Evolutionary conservation across 495 filamentous ascomycete genomes (phyloP), one percentile per base, ranked within the genome.

Genomic region (Aspergillus steynii): DNA sequence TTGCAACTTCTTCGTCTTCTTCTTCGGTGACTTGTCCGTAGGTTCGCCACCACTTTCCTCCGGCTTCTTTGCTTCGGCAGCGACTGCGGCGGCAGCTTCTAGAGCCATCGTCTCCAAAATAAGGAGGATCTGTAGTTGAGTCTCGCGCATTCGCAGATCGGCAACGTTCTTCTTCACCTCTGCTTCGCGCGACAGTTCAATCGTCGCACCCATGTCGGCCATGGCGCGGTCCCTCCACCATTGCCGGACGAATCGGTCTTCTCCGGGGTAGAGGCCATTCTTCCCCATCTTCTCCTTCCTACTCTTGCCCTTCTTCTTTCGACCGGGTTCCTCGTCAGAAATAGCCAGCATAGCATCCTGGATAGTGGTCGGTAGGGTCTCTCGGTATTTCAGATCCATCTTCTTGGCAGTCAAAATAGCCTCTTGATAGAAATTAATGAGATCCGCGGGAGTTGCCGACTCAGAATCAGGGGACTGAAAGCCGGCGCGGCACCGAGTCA

Each of bases 381-480:
- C 89, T 32, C 86, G 81, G 67, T 95, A 96, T 71, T 98, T 98
- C 58, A 89, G 90, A 65, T 97, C 94, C 69, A 96, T 87, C 56
- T 89, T 80, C 53, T 88, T 80, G 0, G 90, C 86, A 5, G 87
- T 83, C 56, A 96, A 73, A 46, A 96, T 82, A 47, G 90, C 80
- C 52, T 85, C 84, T 63, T 88, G 84, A 28, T 97, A 78, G 60
- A 89, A 95, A 1, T 80, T 78, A 51, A 88, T 74, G 3, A 96
- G 75, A 51, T 90, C 82, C 3, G 53, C 50, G 14, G 70, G 55
- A 14, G 45, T 62, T n/a, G 63, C 63, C 52, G 65, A 65, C 28
- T 64, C 78, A 68, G 70, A 77, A 15, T 83, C 80, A 29, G 85
- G 78, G 29, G 84, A 73, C 64, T 89, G 85, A 62, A 96, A 92